Evolutionary conservation across 2,329 filamentous ascomycete species (phyloP), one percentile per base, ranked within the genome.

Genomic region (Stagonosporopsis chrysanthemi): DNA sequence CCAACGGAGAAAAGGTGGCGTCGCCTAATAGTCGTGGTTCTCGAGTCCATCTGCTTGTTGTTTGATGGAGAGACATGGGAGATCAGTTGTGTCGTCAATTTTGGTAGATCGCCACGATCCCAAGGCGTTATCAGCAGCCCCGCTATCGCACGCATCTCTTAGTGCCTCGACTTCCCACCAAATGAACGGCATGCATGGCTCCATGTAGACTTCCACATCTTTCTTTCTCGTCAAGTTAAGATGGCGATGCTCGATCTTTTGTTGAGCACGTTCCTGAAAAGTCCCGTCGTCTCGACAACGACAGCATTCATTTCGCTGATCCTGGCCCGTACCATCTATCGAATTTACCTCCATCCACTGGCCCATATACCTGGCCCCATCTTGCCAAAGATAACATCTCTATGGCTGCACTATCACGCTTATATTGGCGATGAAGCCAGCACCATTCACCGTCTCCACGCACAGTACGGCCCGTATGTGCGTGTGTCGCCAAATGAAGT

Each of bases 391-490:
- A 19, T 61, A 2, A 66, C 66, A 1, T 65, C 65, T 1, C 47
- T 71, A 22, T 73, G 70, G 64, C 67, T 72, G 11, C 44, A 71
- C 41, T 69, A 71, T 26, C 66, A 71, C 41, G 61, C 68, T 24
- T 71, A 72, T n/a, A 42, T 68, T 31, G 71, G 69, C 17, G 64
- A 72, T 35, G 67, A 70, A 60, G 68, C 67, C 11, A 64, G 58
- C 15, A 51, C 44, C 2, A 64, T 68, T 9, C 65, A 68, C 35
- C 40, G 48, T 2, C 65, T 71, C 4, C 69, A 72, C 52, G 31
- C 57, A 23, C 50, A 42, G 35, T 68, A 72, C 31, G 69, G 68
- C 6, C 55, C 64, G 1, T 50, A 62, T n/a, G 61, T 73, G 24
- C 66, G 70, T 15, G 64, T 73, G 7, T 58, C 69, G 12, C 70